Conservation (phyloP, 768 basidiomycete species). For the Coprinopsis sp. region DNA sequence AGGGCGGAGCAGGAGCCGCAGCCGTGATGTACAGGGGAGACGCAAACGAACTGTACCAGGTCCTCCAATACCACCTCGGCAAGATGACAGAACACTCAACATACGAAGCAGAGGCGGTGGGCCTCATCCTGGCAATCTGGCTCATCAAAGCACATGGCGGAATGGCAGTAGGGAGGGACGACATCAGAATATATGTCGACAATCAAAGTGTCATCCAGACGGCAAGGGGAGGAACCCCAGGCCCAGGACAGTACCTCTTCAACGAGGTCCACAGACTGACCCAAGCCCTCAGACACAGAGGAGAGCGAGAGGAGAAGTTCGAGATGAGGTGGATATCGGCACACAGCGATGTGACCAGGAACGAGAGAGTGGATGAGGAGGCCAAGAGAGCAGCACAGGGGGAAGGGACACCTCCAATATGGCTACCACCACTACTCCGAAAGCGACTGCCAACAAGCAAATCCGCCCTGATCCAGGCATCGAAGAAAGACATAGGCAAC, state of each 20-base stretch:
- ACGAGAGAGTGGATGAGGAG: constrained; percentile 12
- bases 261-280: background rate
- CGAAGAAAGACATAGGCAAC: background rate
- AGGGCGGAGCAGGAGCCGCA: constrained; percentile 19
- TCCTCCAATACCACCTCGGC: constrained; percentile 13
- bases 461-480: background rate
- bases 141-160: constrained; percentile 1
- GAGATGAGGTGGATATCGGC: constrained; percentile 10
- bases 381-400: constrained; percentile 12
- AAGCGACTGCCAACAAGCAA: background rate
- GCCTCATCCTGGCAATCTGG: constrained; percentile 16
- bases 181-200: constrained; percentile 1
- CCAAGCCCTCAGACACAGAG: background rate
- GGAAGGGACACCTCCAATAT: background rate
- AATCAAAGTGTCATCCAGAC: constrained; percentile 3
- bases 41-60: background rate
- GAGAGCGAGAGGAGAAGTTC: background rate
- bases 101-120: too few relatives aligned
- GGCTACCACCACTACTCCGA: background rate
- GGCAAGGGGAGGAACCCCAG: background rate
- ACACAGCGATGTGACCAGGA: constrained; percentile 11
- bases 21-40: constrained; percentile 7
- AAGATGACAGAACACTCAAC: constrained; percentile 12
- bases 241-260: background rate
- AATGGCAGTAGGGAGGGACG: background rate